Base-by-base conservation (phyloP, 2,329 filamentous ascomycete genomes). In the Didymella exigua region DNA sequence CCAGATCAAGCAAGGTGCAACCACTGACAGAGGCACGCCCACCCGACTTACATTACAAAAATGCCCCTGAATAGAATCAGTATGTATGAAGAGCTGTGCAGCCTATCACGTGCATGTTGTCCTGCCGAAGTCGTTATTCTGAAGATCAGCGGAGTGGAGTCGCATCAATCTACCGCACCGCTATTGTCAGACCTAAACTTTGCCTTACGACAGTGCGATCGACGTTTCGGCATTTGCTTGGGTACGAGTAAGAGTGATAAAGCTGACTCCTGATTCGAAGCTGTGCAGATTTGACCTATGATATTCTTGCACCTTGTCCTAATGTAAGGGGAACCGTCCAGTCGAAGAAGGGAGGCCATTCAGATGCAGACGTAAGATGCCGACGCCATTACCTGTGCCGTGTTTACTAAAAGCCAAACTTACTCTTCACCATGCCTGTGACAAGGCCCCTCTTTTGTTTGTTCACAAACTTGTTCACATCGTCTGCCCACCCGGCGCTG, bases 361-460 rank as follows among this genome's bases (percentile, higher is more conserved):
- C 33, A 27, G 23, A 23, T 24, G 33, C 40, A 38, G 5, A 31
- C n/a, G 21, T 26, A 24, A 36, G 30, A 42, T 10, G 36, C 43
- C 30, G 37, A 48, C 30, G n/a, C 34, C 16, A 33, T 30, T 30
- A 24, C 26, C 37, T 27, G 26, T 43, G 21, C 36, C 49, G 29
- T 29, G 21, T 18, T 16, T 5, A 29, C 42, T 62, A 71, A 16
- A 70, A 52, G 37, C 72, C 72, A 62, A 75, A 75, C 36, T 74
- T 75, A 21, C 68, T 64, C 63, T 75, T 75, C 41, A 75, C 46
- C 48, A 71, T 64, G 9, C 92, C 91, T 63, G 96, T 77, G 13
- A 96, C 80, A 61, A 95, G 80, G 60, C 90, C 93, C 72, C 87
- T 85, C 83, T 98, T 98, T 79, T 98, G 93, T 77, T 88, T 88